These are phyloP conservation scores for Rhododendron ferrugineum DNA, from an alignment of 148 eudicot genomes.

Conservation along the genomic window DNA sequence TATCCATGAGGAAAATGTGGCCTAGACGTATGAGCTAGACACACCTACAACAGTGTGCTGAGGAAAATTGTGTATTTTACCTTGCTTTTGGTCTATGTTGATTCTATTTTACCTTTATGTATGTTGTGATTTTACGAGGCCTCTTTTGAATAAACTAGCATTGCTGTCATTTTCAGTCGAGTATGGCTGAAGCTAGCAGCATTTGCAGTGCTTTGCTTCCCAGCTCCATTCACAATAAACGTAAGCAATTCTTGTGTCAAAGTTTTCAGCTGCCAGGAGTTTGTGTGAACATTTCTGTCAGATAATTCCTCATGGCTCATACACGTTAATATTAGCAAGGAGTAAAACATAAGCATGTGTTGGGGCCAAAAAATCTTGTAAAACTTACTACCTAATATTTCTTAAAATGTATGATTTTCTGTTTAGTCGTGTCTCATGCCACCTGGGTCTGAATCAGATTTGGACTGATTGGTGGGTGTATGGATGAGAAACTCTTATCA, in stretches of 20 bases:
- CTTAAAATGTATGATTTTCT: not conserved
- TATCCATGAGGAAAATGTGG: not conserved
- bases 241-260: not conserved
- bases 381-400: no score
- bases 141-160: not conserved
- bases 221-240: not conserved
- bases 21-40: not conserved
- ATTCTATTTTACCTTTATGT: no score
- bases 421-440: not conserved
- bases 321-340: no score
- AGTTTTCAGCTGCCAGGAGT: not conserved
- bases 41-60: not conserved
- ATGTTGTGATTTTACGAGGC: not conserved
- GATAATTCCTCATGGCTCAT: no score
- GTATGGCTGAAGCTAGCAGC: not conserved
- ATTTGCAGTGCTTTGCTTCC: not conserved
- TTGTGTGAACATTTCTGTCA: no score
- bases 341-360: no score
- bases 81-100: not conserved
- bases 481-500: not conserved
- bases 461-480: not conserved
- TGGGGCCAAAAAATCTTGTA: no score
- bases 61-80: not conserved
- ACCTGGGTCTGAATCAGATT: not conserved
- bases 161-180: not conserved